A percentile compares a stretch with the other conserved stretches of the same genome.
Evolutionary conservation across 2,329 filamentous ascomycete species (phyloP).

Genomic region (Fusarium cyanostomum): DNA sequence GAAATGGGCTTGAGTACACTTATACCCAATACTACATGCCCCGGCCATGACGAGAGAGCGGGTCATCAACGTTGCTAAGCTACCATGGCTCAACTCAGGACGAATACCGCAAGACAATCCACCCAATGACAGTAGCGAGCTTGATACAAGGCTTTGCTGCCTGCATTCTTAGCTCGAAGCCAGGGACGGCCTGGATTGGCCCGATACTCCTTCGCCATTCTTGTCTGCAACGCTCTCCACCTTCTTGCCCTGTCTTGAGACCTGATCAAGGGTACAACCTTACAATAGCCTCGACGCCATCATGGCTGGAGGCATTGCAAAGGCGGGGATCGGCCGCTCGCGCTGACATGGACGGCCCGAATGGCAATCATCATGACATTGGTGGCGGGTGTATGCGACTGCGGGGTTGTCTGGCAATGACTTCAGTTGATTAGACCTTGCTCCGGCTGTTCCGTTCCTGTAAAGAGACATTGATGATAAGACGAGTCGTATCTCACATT

Average conservation of each 20-base stretch:
- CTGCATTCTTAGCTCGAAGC: background rate
- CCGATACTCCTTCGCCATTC: background rate
- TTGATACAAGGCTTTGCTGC: background rate
- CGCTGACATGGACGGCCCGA: background rate
- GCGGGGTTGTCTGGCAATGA: conserved; percentile 10
- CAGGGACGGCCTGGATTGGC: background rate
- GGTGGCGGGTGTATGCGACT: conserved; percentile 4
- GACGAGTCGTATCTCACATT: background rate
- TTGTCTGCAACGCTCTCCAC: background rate
- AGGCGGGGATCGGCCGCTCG: background rate
- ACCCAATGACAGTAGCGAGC: conserved; percentile 1
- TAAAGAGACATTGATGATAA: background rate
- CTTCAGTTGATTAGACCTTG: background rate
- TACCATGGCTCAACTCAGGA: background rate
- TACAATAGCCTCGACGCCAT: background rate
- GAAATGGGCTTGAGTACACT: background rate
- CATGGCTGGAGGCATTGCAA: background rate
- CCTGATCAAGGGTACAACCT: background rate
- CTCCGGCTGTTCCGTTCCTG: conserved; percentile 1
- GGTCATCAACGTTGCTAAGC: background rate
- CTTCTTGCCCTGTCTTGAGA: background rate
- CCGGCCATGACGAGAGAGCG: background rate
- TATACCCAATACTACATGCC: background rate
- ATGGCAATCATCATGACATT: conserved; percentile 23
- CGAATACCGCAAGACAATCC: background rate